A percentile compares a stretch with the other conserved stretches of the same genome.
These are phyloP conservation scores for Lophiotrema nucula DNA, from an alignment of 495 filamentous ascomycete species.

Conservation along the genomic window DNA sequence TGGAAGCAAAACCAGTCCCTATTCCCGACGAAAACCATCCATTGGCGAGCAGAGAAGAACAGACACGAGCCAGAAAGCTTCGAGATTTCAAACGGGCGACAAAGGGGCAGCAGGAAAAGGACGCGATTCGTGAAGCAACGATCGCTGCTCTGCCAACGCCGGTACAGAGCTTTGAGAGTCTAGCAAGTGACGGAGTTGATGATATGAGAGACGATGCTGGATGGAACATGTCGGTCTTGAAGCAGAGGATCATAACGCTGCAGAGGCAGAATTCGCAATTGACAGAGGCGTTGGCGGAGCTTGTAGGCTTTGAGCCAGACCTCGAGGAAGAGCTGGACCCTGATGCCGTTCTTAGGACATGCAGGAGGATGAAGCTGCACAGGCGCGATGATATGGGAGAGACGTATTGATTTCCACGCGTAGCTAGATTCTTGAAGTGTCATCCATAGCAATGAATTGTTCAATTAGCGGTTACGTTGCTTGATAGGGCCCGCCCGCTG, in stretches of 20 bases:
- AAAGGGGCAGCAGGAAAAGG: background rate
- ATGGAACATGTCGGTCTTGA: background rate
- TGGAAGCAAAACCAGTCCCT: background rate
- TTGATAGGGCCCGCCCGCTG: too few species aligned
- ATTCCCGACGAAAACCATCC: constrained; percentile 17
- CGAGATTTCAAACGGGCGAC: constrained; percentile 3
- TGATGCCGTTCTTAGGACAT: too few species aligned
- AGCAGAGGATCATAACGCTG: background rate
- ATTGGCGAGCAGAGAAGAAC: constrained; percentile 11
- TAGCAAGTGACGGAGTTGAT: background rate
- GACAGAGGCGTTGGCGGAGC: background rate
- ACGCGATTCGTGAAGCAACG: background rate
- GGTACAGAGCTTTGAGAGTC: background rate
- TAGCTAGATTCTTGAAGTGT: too few species aligned
- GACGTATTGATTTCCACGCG: too few species aligned
- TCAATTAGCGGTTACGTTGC: too few species aligned
- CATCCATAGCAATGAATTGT: too few species aligned
- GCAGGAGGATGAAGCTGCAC: too few species aligned
- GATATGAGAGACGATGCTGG: background rate
- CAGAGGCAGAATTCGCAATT: background rate
- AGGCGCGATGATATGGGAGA: too few species aligned
- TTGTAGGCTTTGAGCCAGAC: constrained; percentile 10
- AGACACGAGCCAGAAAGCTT: constrained; percentile 12
- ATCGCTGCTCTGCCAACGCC: background rate
- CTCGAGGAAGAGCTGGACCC: constrained; percentile 10